These are phyloP conservation scores for Aspergillus pseudonomiae DNA, from an alignment of 2,329 filamentous ascomycete genomes.

Conservation along the genomic window DNA sequence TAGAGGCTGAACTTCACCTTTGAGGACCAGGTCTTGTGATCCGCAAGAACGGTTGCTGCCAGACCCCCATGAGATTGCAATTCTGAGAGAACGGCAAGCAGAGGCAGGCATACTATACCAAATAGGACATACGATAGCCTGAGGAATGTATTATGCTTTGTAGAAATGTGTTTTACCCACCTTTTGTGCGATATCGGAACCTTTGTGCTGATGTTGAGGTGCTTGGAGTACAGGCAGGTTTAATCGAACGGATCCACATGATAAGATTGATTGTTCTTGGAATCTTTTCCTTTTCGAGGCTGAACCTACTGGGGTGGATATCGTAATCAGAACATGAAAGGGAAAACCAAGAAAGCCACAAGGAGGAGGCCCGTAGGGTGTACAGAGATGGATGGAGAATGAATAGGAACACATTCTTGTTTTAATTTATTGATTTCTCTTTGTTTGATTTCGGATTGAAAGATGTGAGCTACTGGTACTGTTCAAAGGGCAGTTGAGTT, in stretches of 20 bases:
- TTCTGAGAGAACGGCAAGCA: neutral
- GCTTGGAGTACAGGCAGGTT: constrained; percentile 2
- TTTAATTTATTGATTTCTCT: neutral
- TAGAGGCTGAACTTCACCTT: neutral
- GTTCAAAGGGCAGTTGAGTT: neutral
- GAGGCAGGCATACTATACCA: neutral
- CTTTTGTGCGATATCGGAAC: neutral
- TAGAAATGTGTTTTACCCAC: neutral
- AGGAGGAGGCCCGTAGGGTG: neutral
- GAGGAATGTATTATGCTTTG: neutral
- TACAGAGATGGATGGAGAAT: neutral
- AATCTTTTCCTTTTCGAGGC: constrained; percentile 7
- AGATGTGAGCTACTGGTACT: neutral
- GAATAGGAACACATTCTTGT: neutral
- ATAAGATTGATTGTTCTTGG: constrained; percentile 27
- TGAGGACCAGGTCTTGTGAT: neutral
- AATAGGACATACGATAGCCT: neutral
- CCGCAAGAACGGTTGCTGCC: neutral
- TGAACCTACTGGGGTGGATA: constrained; percentile 3
- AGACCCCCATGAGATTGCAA: neutral
- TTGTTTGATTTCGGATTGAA: neutral
- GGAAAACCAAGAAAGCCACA: neutral
- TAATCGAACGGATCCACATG: constrained; percentile 23
- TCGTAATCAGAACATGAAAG: neutral
- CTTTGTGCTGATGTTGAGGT: neutral